These are phyloP conservation scores for Pleurotus cornucopiae DNA, from an alignment of 768 basidiomycete species.

Conservation along the genomic window DNA sequence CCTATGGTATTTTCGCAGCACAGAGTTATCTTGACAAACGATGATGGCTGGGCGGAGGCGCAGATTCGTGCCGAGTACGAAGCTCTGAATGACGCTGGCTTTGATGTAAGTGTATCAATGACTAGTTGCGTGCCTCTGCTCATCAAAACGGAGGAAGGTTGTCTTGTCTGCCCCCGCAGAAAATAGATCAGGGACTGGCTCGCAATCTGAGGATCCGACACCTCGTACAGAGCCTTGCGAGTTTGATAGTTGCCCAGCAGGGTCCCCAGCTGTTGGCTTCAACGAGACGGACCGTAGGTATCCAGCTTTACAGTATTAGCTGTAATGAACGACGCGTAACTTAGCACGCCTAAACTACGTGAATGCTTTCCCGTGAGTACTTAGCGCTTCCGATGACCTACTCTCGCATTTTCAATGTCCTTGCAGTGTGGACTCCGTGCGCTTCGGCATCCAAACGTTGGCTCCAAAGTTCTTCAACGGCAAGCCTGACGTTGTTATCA, in stretches of 20 bases:
- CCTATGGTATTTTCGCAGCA: not conserved
- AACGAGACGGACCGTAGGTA: slow-evolving; percentile 33
- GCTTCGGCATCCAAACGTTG: slow-evolving; percentile 33
- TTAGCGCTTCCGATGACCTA: not conserved
- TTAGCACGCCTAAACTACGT: slow-evolving; percentile 38
- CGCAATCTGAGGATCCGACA: slow-evolving; percentile 25
- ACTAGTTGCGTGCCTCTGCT: not conserved
- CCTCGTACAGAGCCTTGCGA: slow-evolving; percentile 31
- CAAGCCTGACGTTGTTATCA: slow-evolving; percentile 32
- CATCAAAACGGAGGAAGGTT: slow-evolving; percentile 21
- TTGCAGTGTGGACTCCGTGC: slow-evolving; percentile 31
- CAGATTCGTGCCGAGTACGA: slow-evolving; percentile 37
- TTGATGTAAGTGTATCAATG: slow-evolving; percentile 24
- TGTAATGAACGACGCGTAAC: not conserved
- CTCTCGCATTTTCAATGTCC: not conserved
- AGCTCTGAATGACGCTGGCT: slow-evolving; percentile 33
- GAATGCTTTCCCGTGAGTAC: slow-evolving; percentile 33
- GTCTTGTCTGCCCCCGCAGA: slow-evolving; percentile 39
- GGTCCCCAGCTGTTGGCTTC: slow-evolving; percentile 35
- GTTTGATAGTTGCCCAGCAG: slow-evolving; percentile 35
- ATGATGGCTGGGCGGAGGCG: slow-evolving; percentile 37
- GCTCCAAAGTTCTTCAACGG: slow-evolving; percentile 28
- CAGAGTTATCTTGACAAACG: slow-evolving; percentile 2
- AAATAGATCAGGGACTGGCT: slow-evolving; percentile 39
- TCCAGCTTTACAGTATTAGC: not conserved